These are phyloP conservation scores for Coelastrella sp. DNA, from an alignment of 139 green algal species.

Conservation along the genomic window DNA sequence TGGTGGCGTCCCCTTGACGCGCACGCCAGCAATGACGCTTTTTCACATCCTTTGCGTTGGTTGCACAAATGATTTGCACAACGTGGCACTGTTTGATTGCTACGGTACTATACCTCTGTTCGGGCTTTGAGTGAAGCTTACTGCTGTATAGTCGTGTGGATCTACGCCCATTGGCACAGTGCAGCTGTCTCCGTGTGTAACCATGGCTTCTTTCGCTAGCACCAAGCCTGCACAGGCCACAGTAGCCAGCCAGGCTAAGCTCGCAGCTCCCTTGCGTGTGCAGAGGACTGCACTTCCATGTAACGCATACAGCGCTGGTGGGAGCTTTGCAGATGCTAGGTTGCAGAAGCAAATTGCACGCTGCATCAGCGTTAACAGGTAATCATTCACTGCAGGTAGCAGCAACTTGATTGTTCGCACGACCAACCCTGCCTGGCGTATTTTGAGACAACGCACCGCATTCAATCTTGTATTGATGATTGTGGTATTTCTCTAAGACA, in stretches of 20 bases:
- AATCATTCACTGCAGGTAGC: not conserved
- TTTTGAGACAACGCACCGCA: too few relatives aligned
- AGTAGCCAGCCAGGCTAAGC: constrained; percentile 3
- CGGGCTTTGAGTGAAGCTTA: not conserved
- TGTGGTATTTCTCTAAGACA: too few relatives aligned
- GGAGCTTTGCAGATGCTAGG: not conserved
- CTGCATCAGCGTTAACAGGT: constrained; percentile 32
- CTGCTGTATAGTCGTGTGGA: not conserved
- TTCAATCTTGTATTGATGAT: too few relatives aligned
- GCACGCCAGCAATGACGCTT: too few relatives aligned
- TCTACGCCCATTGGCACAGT: not conserved
- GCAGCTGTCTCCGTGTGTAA: not conserved
- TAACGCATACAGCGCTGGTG: not conserved
- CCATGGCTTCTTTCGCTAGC: constrained; percentile 25
- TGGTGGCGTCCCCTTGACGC: too few relatives aligned
- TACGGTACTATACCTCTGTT: not conserved
- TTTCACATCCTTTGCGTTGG: too few relatives aligned
- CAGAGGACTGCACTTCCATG: not conserved
- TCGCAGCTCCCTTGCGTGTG: constrained; percentile 12
- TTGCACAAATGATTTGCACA: too few relatives aligned
- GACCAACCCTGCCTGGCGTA: not conserved
- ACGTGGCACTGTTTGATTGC: too few relatives aligned
- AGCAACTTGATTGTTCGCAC: not conserved
- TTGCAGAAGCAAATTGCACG: not conserved
- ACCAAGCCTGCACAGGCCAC: not conserved